Evolutionary conservation across 768 basidiomycete species (phyloP), one percentile per base, ranked within the genome.

Genomic region (Russula sp.): DNA sequence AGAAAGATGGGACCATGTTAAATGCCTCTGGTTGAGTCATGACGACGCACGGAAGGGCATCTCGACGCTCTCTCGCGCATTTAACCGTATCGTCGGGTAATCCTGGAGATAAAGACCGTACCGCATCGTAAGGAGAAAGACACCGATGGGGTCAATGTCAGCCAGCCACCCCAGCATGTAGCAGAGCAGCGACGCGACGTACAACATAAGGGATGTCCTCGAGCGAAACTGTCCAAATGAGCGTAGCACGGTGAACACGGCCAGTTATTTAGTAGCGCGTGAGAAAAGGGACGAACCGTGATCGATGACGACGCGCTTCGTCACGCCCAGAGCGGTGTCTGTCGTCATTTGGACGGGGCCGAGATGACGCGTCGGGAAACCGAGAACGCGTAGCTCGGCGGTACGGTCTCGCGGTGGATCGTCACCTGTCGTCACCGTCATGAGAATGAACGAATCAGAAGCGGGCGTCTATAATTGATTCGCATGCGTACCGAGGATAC

Each of bases 311-410:
- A 95, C 87, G 5, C 83, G 73, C 70, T 93, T 94, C 0, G 93
- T 92, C 5, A 97, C 96, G 5, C 88, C 92, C 0, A 98, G 77
- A 1, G 96, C 96, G 1, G 96, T 98, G 74, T 99, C 96, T 0
- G 97, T 99, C 36, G 97, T 98, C 97, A 99, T 99, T 74, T 99
- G 97, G 1, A 93, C 78, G 2, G 85, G 76, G 0, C 93, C 94
- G 8, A 99, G 78, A 72, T 90, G 90, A 36, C 97, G 82, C 7
- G 82, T 82, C 1, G 92, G 90, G 72, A 96, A 99, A 1, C 94
- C 94, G 41, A 93, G 75, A 16, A 79, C 80, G 35, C 96, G 87
- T 39, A 99, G 81, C 70, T 96, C 91, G 1, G 85, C 82, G 2
- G 96, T 99, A 56, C 96, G 80, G 72, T 99, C 96, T 41, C 93